Percentiles rank a stretch among this genome's conserved stretches.
These are phyloP conservation scores for Apiotrichum veenhuisii DNA, from an alignment of 1,284 basidiomycete species.

Conservation along the genomic window DNA sequence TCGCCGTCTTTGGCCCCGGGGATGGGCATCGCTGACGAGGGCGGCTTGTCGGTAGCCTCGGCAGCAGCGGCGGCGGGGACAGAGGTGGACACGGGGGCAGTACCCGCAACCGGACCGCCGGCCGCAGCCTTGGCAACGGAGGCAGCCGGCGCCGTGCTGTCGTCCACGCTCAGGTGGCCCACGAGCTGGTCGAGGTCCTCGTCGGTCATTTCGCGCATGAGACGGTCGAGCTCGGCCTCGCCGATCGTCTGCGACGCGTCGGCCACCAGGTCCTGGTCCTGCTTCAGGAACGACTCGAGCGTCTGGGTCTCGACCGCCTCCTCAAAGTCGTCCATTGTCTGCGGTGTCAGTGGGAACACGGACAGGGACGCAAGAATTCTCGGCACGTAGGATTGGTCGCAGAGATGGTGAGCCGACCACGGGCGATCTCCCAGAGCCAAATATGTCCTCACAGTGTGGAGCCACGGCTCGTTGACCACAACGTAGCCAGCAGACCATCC, in stretches of 20 bases:
- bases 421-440: no score
- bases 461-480: no score
- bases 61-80: no score
- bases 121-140: not conserved
- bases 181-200: slow-evolving; percentile 42
- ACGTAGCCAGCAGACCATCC: no score
- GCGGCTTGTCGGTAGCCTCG: no score
- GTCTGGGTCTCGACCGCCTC: slow-evolving; percentile 42
- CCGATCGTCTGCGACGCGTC: slow-evolving; percentile 29
- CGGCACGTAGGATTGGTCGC: not conserved
- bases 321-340: slow-evolving; percentile 50
- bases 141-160: not conserved
- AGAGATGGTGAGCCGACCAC: no score
- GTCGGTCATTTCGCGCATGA: slow-evolving; percentile 45
- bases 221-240: slow-evolving; percentile 42
- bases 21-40: no score
- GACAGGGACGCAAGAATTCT: not conserved
- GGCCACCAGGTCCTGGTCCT: slow-evolving; percentile 36
- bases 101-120: not conserved
- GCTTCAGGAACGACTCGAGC: slow-evolving; percentile 39
- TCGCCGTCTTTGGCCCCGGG: not conserved
- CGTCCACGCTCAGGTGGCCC: slow-evolving; percentile 30
- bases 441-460: no score
- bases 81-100: no score
- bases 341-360: not conserved